phyloP scores from a whole-genome alignment of 345 rosid species.

The Triadica sebifera region DNA sequence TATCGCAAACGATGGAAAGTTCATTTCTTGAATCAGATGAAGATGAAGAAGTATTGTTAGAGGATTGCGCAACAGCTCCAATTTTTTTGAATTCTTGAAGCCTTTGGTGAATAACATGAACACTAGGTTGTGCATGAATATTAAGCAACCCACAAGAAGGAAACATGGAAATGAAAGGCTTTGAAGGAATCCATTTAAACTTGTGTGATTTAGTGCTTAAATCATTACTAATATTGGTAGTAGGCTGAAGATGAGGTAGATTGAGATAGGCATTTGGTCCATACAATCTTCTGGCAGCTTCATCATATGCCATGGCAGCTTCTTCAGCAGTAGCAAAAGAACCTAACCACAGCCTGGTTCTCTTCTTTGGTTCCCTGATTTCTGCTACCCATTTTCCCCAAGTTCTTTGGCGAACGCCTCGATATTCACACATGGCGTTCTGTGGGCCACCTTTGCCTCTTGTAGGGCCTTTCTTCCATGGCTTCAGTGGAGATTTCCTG shows the following conservation, averaged over 20 bases:
- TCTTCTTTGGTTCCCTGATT: conserved; percentile 88
- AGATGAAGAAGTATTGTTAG: conserved; percentile 34
- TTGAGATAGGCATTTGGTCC: conserved; percentile 85
- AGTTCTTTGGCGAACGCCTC: conserved; percentile 89
- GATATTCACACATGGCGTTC: conserved; percentile 73
- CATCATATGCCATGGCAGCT: conserved; percentile 96
- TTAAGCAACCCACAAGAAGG: conserved; percentile 81
- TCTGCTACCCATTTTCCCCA: conserved; percentile 99
- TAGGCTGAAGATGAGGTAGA: conserved; percentile 76
- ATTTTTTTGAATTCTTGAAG: conserved; percentile 75
- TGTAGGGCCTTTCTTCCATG: conserved; percentile 91
- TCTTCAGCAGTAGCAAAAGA: conserved; percentile 90
- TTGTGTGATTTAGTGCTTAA: conserved; percentile 22
- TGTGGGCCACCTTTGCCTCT: conserved; percentile 95
- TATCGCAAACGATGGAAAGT: background rate
- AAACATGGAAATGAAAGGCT: conserved; percentile 79
- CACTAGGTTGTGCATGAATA: conserved; percentile 81
- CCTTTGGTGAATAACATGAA: conserved; percentile 80
- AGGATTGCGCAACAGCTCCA: conserved; percentile 36
- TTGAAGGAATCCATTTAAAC: conserved; percentile 84
- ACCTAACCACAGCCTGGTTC: conserved; percentile 86
- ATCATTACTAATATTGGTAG: background rate
- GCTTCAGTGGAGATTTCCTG: conserved; percentile 62
- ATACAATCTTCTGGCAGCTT: conserved; percentile 68
- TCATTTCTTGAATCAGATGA: conserved; percentile 7